Percentiles rank a stretch among this genome's conserved stretches.
phyloP scores from a whole-genome alignment of 805 yeast genomes.

The Debaryomyces hansenii region DNA sequence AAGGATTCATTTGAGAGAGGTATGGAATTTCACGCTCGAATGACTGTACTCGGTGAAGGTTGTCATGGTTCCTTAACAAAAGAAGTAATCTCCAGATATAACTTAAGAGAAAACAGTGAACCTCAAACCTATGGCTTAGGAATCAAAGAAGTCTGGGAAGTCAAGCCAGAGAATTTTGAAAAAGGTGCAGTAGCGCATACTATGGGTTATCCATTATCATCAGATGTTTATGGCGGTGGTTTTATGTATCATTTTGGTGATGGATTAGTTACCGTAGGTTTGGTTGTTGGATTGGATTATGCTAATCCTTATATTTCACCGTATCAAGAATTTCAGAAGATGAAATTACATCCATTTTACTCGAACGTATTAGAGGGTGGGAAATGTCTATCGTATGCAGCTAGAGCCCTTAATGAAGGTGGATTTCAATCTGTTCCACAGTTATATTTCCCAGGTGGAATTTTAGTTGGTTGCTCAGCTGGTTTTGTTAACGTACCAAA shows the following conservation, averaged over 20 bases:
- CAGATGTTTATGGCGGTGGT: slow-evolving; percentile 90
- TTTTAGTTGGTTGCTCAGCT: slow-evolving; percentile 91
- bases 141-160: slow-evolving; percentile 96
- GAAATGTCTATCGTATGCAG: slow-evolving; percentile 90
- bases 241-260: slow-evolving; percentile 97
- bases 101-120: slow-evolving; percentile 61
- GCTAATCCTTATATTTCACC: slow-evolving; percentile 94
- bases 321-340: slow-evolving; percentile 89
- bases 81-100: slow-evolving; percentile 65
- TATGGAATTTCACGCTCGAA: slow-evolving; percentile 91
- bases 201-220: slow-evolving; percentile 80
- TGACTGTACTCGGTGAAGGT: slow-evolving; percentile 94
- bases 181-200: slow-evolving; percentile 83
- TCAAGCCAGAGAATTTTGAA: slow-evolving; percentile 74
- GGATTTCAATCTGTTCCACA: slow-evolving; percentile 93
- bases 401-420: slow-evolving; percentile 96
- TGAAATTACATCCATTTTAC: slow-evolving; percentile 91
- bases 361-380: slow-evolving; percentile 77
- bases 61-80: slow-evolving; percentile 94
- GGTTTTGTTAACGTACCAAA: slow-evolving; percentile 98
- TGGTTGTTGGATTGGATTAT: slow-evolving; percentile 95
- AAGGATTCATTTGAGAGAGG: slow-evolving; percentile 90
- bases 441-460: slow-evolving; percentile 93
- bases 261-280: slow-evolving; percentile 84
- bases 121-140: slow-evolving; percentile 96